Evolutionary conservation across 768 basidiomycete species (phyloP).

Genomic region (Lyophyllum semitale): DNA sequence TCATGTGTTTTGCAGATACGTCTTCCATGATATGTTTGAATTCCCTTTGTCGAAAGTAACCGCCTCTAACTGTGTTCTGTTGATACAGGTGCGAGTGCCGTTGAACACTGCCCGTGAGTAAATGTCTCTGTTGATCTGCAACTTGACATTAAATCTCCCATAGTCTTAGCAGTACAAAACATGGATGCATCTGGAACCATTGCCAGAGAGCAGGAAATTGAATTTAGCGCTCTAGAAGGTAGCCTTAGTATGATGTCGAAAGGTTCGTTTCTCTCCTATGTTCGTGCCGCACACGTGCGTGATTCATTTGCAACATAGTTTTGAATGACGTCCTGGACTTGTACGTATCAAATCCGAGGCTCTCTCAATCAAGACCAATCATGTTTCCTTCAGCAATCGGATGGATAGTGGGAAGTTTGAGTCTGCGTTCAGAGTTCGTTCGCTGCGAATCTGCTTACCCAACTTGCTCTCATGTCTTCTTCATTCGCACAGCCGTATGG

Average conservation of each 20-base stretch:
- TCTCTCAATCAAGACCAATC: neutral
- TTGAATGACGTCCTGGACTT: constrained; percentile 83
- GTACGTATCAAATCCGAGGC: constrained; percentile 37
- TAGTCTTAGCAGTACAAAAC: constrained; percentile 87
- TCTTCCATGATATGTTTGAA: constrained; percentile 71
- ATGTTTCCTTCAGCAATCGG: constrained; percentile 55
- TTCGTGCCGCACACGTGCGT: constrained; percentile 1
- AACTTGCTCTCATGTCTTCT: constrained; percentile 5
- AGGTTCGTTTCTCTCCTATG: constrained; percentile 40
- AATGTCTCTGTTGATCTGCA: neutral
- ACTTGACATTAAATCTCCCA: neutral
- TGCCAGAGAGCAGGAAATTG: constrained; percentile 76
- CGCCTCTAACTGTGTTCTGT: constrained; percentile 12
- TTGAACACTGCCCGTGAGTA: constrained; percentile 70
- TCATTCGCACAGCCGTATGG: constrained; percentile 54
- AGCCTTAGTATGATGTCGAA: constrained; percentile 89
- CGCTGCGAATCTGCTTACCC: neutral
- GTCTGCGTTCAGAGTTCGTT: constrained; percentile 52
- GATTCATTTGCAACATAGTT: constrained; percentile 36
- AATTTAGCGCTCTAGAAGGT: constrained; percentile 84
- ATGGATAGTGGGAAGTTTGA: constrained; percentile 89
- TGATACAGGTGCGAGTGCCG: constrained; percentile 75
- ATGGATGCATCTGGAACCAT: constrained; percentile 81
- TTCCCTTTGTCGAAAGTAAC: neutral
- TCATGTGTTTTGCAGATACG: constrained; percentile 47